Percentiles rank a stretch among this genome's conserved stretches.
Conservation (phyloP, 495 filamentous ascomycete species). For the Tuber microsphaerosporum region DNA sequence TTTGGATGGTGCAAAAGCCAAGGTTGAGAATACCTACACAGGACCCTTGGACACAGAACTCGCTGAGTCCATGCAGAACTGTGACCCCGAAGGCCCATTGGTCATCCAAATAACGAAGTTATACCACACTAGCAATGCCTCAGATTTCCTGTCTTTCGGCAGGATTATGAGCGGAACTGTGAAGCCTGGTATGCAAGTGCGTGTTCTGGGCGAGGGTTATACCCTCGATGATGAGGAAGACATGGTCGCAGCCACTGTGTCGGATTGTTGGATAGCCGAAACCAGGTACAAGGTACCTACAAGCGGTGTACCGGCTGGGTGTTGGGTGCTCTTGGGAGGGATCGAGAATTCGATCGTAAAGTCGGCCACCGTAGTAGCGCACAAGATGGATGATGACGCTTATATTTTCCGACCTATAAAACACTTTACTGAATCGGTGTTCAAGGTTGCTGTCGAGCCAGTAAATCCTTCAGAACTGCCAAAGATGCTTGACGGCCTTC, state of each 20-base stretch:
- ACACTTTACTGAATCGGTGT: conserved; percentile 94
- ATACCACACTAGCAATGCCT: conserved; percentile 80
- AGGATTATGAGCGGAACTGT: conserved; percentile 91
- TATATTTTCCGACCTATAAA: conserved; percentile 89
- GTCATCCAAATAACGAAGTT: conserved; percentile 88
- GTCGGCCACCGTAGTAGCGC: conserved; percentile 86
- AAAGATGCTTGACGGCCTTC: conserved; percentile 94
- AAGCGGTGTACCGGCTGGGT: conserved; percentile 90
- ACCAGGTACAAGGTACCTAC: conserved; percentile 86
- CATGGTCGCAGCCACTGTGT: conserved; percentile 84
- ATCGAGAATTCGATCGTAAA: conserved; percentile 98
- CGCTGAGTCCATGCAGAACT: conserved; percentile 68
- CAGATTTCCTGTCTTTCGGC: conserved; percentile 79
- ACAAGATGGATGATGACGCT: conserved; percentile 72
- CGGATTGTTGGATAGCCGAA: conserved; percentile 86
- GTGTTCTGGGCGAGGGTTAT: conserved; percentile 91
- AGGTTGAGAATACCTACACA: conserved; percentile 82
- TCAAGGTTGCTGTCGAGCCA: conserved; percentile 95
- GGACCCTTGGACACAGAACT: conserved; percentile 86
- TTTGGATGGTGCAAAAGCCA: conserved; percentile 64
- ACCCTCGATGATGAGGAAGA: conserved; percentile 97
- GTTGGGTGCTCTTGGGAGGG: conserved; percentile 80
- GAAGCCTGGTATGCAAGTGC: conserved; percentile 69
- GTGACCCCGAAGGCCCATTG: conserved; percentile 82
- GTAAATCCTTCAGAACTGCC: conserved; percentile 98